Evolutionary conservation across 2,329 filamentous ascomycete species (phyloP), one percentile per base, ranked within the genome.

Genomic region (Fusarium equiseti): DNA sequence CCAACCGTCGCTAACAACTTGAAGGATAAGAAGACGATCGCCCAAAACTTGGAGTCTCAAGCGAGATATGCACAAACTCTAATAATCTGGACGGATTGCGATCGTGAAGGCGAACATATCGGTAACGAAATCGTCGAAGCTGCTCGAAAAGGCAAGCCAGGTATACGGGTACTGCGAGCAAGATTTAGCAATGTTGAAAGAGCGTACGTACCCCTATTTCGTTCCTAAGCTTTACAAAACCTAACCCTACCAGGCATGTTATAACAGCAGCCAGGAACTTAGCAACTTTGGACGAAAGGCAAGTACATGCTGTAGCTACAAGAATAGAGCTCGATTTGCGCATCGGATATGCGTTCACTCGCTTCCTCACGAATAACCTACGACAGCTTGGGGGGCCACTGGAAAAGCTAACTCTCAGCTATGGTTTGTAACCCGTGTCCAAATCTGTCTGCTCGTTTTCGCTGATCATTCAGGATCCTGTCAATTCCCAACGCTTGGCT

Each of bases 51-150:
- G 75, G 88, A 91, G 73, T 83, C 87, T 2, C 91, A 97, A 79
- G 95, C 96, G 20, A 87, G 87, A 65, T 87, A 88, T 77, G 87
- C 90, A n/a, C 88, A 86, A 59, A 89, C 91, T 15, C 85, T 99
- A 32, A 95, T 97, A 80, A 98, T 99, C 74, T 99, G 96, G 96
- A 99, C 96, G 1, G 96, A 99, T 86, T 98, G 96, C 81, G 96
- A 99, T 84, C 90, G 95, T 59, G 96, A 99, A 85, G 96, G 96
- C 38, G 96, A 99, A 79, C 92, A 98, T 77, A 99, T 99, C 73
- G 96, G 96, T 9, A 87, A 92, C 42, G 95, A 99, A 79, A 95
- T 99, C 66, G 90, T 94, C 46, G 88, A 92, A 55, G 91, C 95
- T 63, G 96, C 96, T 8, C 84, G 86, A 49, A 89, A 90, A 75